phyloP scores from a whole-genome alignment of 176 grass and related monocot genomes.

The Eragrostis curvula region DNA sequence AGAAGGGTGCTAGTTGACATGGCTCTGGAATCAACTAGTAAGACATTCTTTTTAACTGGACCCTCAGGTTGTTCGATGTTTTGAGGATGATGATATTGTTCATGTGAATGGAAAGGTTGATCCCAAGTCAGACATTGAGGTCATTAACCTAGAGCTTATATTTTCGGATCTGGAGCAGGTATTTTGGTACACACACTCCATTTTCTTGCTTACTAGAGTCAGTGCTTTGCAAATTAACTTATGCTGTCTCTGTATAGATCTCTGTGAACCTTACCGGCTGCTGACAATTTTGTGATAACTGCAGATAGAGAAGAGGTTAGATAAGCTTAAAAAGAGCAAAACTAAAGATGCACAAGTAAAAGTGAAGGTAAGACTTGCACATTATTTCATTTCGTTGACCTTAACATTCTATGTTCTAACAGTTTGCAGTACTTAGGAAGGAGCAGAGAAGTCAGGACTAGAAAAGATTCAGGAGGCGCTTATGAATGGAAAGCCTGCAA shows the following conservation, averaged over 20 bases:
- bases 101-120: slow-evolving; percentile 96
- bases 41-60: slow-evolving; percentile 6
- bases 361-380: slow-evolving; percentile 60
- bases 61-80: slow-evolving; percentile 89
- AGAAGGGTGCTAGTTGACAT: neutral
- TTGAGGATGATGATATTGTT: slow-evolving; percentile 96
- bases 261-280: neutral
- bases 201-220: slow-evolving; percentile 12
- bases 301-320: slow-evolving; percentile 97
- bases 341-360: slow-evolving; percentile 88
- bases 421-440: slow-evolving; percentile 61
- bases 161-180: slow-evolving; percentile 98
- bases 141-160: slow-evolving; percentile 94
- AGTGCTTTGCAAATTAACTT: neutral
- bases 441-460: slow-evolving; percentile 76
- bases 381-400: slow-evolving; percentile 15
- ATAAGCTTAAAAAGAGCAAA: slow-evolving; percentile 98
- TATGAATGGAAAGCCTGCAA: slow-evolving; percentile 86
- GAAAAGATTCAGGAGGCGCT: slow-evolving; percentile 79
- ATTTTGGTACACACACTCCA: slow-evolving; percentile 40
- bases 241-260: neutral
- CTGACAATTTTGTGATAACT: slow-evolving; percentile 37
- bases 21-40: neutral
- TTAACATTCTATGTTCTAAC: slow-evolving; percentile 35
- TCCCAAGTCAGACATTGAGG: slow-evolving; percentile 97